Percentiles rank a stretch among this genome's conserved stretches.
Evolutionary conservation across 192 early-diverging fungal genomes (phyloP).

Genomic region (Backusella tuberculispora): DNA sequence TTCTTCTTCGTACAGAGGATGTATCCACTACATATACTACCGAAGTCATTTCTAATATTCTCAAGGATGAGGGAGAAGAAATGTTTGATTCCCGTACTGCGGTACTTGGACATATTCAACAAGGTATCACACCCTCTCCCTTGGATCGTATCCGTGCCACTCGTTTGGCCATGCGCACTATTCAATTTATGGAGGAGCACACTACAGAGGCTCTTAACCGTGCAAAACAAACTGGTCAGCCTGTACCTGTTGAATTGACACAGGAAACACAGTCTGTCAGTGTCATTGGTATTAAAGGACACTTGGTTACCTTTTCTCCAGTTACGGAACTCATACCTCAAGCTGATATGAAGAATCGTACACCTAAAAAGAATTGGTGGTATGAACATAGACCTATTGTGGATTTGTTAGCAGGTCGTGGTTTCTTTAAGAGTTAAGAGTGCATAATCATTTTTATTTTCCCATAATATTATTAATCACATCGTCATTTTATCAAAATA

Average conservation of each 20-base stretch:
- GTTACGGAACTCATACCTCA: constrained; percentile 63
- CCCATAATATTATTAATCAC: background rate
- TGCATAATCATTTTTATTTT: background rate
- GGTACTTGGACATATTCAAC: constrained; percentile 94
- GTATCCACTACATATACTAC: constrained; percentile 88
- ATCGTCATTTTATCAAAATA: background rate
- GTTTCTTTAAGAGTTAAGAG: background rate
- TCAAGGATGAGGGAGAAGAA: constrained; percentile 84
- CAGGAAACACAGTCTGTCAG: constrained; percentile 60
- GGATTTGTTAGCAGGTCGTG: constrained; percentile 32
- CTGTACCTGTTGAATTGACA: constrained; percentile 64
- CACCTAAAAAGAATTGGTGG: constrained; percentile 78
- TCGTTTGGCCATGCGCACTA: constrained; percentile 76
- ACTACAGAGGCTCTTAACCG: constrained; percentile 57
- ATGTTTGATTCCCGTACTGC: constrained; percentile 91
- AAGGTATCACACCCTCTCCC: constrained; percentile 91
- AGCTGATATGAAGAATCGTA: constrained; percentile 82
- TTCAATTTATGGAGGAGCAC: constrained; percentile 84
- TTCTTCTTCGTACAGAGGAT: constrained; percentile 80
- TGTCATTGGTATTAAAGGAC: constrained; percentile 85
- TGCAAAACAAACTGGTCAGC: constrained; percentile 44
- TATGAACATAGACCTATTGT: constrained; percentile 24
- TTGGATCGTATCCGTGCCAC: constrained; percentile 93
- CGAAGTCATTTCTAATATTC: constrained; percentile 81
- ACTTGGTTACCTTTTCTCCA: constrained; percentile 74